Base-by-base conservation (phyloP, 202 grass and related monocot genomes). In the Eragrostis tef region DNA sequence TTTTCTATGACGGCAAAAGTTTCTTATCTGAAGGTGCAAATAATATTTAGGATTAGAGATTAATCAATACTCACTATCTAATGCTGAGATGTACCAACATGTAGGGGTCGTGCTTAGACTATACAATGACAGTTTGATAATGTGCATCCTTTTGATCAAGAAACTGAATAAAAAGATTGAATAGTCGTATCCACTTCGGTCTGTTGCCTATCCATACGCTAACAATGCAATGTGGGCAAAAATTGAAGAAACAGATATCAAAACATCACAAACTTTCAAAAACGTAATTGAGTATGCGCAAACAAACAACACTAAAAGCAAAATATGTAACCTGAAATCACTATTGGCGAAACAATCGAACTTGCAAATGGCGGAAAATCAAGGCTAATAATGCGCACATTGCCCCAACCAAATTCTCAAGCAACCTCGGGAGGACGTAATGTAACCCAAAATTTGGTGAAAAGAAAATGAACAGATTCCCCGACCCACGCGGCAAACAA, bases 21-120 rank as follows among this genome's bases (percentile, higher is more conserved):
- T 29, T 73, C 11, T 60, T 79, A 50, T 72, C 87, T 89, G 88
- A 3, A 74, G 59, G 68, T 20, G 21, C 24, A 82, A 66, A n/a
- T n/a, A 13, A 46, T 16, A 31, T 58, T 44, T 9, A 48, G 34
- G 83, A 60, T 66, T 27, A 61, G 27, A 52, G 6, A 31, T 65
- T 72, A 29, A 2, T n/a, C 4, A 74, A 34, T 5, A 62, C 36
- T 15, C 29, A 21, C 29, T 45, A 26, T 52, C 44, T 51, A 45
- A 63, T 8, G 63, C 43, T 22, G 20, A 16, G 46, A 82, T 34
- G 72, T 21, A 19, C 10, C 11, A 44, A 64, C 15, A 45, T 81
- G n/a, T 21, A 17, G 27, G 17, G 3, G 26, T 2, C 20, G 29
- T 2, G 15, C 51, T 21, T 16, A 5, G 14, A 7, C 5, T 24